Conservation (phyloP, 768 basidiomycete genomes). For the Serendipita indica region DNA sequence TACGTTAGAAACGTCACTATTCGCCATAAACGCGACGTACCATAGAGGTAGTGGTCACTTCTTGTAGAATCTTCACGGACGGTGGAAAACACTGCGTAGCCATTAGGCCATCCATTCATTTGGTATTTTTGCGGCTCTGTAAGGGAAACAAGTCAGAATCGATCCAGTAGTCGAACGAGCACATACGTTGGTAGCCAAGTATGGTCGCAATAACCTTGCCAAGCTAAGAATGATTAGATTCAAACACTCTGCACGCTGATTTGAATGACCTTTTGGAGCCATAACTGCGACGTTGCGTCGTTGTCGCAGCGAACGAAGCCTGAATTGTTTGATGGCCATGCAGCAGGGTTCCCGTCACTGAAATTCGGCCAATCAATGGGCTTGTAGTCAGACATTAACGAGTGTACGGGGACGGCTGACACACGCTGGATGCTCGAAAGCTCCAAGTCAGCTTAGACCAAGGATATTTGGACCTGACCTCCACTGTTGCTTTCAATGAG, state of each 20-base stretch:
- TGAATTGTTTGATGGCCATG: not conserved
- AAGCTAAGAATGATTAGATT: too few species aligned
- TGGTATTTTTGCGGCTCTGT: not conserved
- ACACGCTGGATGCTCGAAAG: too few species aligned
- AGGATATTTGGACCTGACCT: not conserved
- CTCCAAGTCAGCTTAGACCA: too few species aligned
- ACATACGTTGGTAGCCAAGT: not conserved
- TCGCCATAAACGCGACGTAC: not conserved
- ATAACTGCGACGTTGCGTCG: too few species aligned
- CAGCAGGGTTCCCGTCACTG: not conserved
- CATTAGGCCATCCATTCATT: conserved; percentile 1
- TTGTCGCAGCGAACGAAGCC: too few species aligned
- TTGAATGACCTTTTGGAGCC: too few species aligned
- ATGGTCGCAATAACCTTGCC: not conserved
- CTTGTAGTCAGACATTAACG: not conserved
- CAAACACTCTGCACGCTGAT: too few species aligned
- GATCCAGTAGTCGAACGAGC: not conserved
- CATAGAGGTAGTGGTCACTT: not conserved
- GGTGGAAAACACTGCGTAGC: not conserved
- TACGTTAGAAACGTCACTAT: not conserved
- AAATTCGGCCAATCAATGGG: not conserved
- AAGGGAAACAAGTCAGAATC: not conserved
- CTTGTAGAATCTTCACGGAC: not conserved
- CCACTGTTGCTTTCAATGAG: conserved; percentile 34
- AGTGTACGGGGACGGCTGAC: not conserved